These are phyloP conservation scores for Vitis rotundifolia DNA, from an alignment of 164 flowering plant species.

Conservation along the genomic window DNA sequence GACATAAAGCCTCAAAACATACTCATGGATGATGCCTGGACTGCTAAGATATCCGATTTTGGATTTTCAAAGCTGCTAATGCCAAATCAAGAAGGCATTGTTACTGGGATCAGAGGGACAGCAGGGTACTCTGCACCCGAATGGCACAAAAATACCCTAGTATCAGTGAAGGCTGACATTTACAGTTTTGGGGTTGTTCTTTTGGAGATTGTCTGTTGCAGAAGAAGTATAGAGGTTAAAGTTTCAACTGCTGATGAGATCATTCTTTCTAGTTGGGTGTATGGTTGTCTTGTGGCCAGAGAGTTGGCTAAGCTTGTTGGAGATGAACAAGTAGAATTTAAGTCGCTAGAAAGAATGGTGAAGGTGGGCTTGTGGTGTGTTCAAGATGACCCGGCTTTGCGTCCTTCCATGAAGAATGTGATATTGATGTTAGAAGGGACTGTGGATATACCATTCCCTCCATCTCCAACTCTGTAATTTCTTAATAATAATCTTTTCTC, in stretches of 20 bases:
- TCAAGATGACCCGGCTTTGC: background rate
- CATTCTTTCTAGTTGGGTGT: conserved; percentile 10
- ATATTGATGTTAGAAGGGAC: conserved; percentile 10
- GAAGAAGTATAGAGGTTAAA: conserved; percentile 12
- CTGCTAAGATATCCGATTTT: too few species aligned
- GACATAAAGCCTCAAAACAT: too few species aligned
- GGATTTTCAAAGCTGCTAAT: too few species aligned
- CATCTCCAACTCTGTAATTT: background rate
- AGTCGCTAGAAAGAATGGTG: conserved; percentile 2
- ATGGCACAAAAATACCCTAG: background rate
- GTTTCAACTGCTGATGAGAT: conserved; percentile 7
- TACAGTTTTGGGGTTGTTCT: conserved; percentile 19
- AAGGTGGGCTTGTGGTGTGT: conserved; percentile 12
- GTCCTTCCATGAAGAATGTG: conserved; percentile 13
- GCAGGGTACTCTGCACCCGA: background rate
- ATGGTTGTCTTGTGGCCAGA: background rate
- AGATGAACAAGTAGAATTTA: conserved; percentile 1
- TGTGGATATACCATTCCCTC: background rate
- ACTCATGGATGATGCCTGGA: too few species aligned
- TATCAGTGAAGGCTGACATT: conserved; percentile 15
- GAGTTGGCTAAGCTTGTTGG: conserved; percentile 6
- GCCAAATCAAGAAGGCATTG: too few species aligned
- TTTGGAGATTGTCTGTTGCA: conserved; percentile 16
- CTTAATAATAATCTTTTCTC: too few species aligned
- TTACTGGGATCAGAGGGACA: conserved; percentile 4